Evolutionary conservation across 1,284 basidiomycete species (phyloP).

Genomic region (Microbotryum violaceum): DNA sequence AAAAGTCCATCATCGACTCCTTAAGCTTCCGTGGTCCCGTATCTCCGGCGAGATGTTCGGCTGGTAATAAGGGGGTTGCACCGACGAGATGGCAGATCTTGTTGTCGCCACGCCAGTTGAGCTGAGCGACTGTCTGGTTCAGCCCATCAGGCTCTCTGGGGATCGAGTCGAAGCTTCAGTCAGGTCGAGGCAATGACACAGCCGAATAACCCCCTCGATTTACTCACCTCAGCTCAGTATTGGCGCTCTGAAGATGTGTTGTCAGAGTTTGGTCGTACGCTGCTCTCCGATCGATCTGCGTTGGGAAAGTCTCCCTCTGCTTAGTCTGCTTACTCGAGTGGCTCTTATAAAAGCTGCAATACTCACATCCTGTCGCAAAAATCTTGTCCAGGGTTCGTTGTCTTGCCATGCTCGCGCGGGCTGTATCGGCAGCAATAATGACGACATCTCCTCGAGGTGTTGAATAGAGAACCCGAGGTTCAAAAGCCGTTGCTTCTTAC

Average conservation of each 20-base stretch:
- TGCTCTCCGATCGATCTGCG: slow-evolving; percentile 7
- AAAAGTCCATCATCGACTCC: slow-evolving; percentile 6
- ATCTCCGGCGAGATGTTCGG: neutral
- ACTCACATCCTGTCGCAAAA: slow-evolving; percentile 20
- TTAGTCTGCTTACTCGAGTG: neutral
- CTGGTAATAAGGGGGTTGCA: slow-evolving; percentile 45
- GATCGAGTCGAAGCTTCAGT: neutral
- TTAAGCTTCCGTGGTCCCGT: neutral
- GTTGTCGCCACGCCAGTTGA: slow-evolving; percentile 53
- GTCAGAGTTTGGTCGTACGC: slow-evolving; percentile 13
- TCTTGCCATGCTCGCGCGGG: slow-evolving; percentile 5
- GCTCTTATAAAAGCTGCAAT: neutral
- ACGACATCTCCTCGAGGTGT: slow-evolving; percentile 14
- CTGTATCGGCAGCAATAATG: slow-evolving; percentile 27
- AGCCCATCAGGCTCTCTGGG: slow-evolving; percentile 19
- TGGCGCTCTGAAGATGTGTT: slow-evolving; percentile 19
- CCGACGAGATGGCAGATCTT: slow-evolving; percentile 57
- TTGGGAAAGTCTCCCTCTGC: too few relatives aligned
- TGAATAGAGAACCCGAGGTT: slow-evolving; percentile 15
- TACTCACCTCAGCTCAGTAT: slow-evolving; percentile 20
- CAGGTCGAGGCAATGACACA: neutral
- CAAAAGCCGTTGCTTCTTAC: slow-evolving; percentile 13
- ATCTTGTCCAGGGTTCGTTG: slow-evolving; percentile 8
- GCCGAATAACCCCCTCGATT: neutral
- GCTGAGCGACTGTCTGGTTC: slow-evolving; percentile 43